phyloP scores from a whole-genome alignment of 2,329 filamentous ascomycete genomes.

The Geoglossum cookeanum region DNA sequence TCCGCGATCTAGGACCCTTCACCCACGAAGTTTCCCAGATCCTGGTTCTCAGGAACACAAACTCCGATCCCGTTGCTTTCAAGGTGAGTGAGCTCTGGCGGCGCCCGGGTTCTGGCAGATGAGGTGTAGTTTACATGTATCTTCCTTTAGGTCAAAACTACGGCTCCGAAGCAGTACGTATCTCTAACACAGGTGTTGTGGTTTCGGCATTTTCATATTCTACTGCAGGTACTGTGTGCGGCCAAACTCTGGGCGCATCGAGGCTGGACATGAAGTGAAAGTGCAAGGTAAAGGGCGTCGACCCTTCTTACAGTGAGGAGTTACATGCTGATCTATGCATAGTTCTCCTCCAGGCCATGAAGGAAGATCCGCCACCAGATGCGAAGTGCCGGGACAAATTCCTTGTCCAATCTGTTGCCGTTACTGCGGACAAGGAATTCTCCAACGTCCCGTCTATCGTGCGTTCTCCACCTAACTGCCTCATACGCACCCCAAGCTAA shows the following conservation, averaged over 20 bases:
- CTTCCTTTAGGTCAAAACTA: constrained; percentile 72
- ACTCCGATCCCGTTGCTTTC: constrained; percentile 40
- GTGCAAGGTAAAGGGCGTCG: constrained; percentile 51
- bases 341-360: constrained; percentile 97
- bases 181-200: constrained; percentile 7
- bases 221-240: constrained; percentile 75
- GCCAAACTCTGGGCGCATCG: constrained; percentile 90
- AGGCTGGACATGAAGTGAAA: constrained; percentile 74
- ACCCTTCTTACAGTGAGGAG: not conserved
- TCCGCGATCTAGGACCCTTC: constrained; percentile 33
- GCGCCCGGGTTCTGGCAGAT: not conserved
- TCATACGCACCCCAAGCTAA: not conserved
- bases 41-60: constrained; percentile 38
- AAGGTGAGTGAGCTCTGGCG: constrained; percentile 29
- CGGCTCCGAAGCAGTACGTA: constrained; percentile 89
- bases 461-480: constrained; percentile 20
- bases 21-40: constrained; percentile 43
- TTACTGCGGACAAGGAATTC: constrained; percentile 69
- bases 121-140: constrained; percentile 1
- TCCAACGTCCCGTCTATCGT: constrained; percentile 65
- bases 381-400: constrained; percentile 95
- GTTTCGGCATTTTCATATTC: not conserved
- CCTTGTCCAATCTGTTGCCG: constrained; percentile 76
- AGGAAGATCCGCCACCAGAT: constrained; percentile 71
- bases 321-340: constrained; percentile 1